Evolutionary conservation across 306 rosid species (phyloP), one percentile per base, ranked within the genome.

Genomic region (Potentilla sterilis): DNA sequence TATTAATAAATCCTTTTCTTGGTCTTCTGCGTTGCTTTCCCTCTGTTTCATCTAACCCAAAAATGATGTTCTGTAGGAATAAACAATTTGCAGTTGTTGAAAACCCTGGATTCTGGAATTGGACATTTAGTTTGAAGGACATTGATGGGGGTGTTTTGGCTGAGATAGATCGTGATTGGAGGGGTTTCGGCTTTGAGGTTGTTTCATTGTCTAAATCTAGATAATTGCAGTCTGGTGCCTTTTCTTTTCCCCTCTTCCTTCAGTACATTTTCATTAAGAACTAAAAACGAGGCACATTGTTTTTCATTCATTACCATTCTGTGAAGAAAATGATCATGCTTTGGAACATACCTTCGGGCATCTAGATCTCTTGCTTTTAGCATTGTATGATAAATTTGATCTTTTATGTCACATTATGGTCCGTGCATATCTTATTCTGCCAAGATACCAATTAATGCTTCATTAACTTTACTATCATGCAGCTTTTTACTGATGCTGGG

Each of bases 131-230:
- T 80, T 79, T 95, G 81, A 95, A 90, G 85, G 97, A 87, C 78
- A 79, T 81, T 63, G 83, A 92, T 74, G 96, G 93, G 40, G 82
- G 88, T 51, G 97, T 95, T 77, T 85, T 95, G 72, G 98, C 93
- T 69, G 84, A 95, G 87, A 82, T 95, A 64, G 95, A 95, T 80
- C 97, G 98, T 83, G 95, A 92, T 79, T 95, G 97, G 97, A 88
- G 98, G 83, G 97, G 98, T 35, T 95, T 95, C 70, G 97, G 98
- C 85, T 89, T 95, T 85, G 98, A 95, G 98, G 98, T 95, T 42
- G 63, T 83, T 78, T 82, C 40, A 12, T 12, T 7, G n/a, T 35
- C 47, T 52, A 22, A 37, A n/a, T 35, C 12, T 54, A 6, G 47
- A 72, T 54, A 11, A 3, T 41, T 54, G 37, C 37, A 0, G 6